These are phyloP conservation scores for Poronia punctata DNA, from an alignment of 495 filamentous ascomycete genomes.

Conservation along the genomic window DNA sequence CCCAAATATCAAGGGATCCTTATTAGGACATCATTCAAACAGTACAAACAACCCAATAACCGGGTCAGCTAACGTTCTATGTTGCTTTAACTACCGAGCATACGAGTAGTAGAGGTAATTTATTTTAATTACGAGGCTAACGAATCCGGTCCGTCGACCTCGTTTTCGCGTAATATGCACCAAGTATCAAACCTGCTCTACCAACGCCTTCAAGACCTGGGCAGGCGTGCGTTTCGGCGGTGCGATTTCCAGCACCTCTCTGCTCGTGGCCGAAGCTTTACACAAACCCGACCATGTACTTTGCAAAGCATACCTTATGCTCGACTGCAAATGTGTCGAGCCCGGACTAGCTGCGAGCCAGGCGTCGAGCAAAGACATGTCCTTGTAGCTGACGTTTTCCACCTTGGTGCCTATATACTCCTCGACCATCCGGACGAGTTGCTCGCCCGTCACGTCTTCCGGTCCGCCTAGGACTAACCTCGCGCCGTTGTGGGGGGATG, in stretches of 20 bases:
- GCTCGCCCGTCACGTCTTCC: slow-evolving; percentile 33
- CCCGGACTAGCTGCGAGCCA: slow-evolving; percentile 19
- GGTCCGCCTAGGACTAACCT: slow-evolving; percentile 41
- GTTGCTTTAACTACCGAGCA: too few relatives aligned
- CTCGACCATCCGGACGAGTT: slow-evolving; percentile 37
- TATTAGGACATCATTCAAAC: too few relatives aligned
- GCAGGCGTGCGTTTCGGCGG: slow-evolving; percentile 10
- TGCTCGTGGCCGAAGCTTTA: slow-evolving; percentile 30
- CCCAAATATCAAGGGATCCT: too few relatives aligned
- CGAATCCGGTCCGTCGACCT: too few relatives aligned
- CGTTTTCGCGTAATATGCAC: too few relatives aligned
- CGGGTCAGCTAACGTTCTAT: too few relatives aligned
- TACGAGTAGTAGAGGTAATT: too few relatives aligned
- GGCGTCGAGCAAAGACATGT: slow-evolving; percentile 28
- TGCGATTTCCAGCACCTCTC: slow-evolving; percentile 15
- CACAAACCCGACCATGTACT: slow-evolving; percentile 26
- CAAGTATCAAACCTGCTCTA: too few relatives aligned
- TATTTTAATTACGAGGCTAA: too few relatives aligned
- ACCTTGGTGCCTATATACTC: slow-evolving; percentile 29
- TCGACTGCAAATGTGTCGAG: neutral
- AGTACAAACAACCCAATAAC: too few relatives aligned
- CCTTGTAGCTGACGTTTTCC: slow-evolving; percentile 31
- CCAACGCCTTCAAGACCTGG: slow-evolving; percentile 4
- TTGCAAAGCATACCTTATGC: slow-evolving; percentile 10
- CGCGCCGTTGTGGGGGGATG: slow-evolving; percentile 28